These are phyloP conservation scores for Sphenostylis stenocarpa DNA, from an alignment of 306 rosid species.

Conservation along the genomic window DNA sequence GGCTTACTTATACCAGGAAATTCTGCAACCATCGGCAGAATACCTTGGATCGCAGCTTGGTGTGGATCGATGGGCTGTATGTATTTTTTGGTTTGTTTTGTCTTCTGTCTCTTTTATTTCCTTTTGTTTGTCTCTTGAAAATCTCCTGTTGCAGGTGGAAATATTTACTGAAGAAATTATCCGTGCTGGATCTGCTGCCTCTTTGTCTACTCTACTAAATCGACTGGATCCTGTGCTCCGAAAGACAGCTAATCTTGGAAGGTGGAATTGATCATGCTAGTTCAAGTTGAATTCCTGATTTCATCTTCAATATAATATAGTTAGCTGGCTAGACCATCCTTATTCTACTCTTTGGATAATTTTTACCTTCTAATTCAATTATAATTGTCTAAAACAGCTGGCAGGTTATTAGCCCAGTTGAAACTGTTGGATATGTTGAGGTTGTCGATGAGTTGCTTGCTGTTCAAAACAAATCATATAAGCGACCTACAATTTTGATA, in stretches of 20 bases:
- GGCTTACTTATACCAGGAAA: slow-evolving; percentile 73
- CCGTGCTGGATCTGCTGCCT: slow-evolving; percentile 98
- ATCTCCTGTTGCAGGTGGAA: slow-evolving; percentile 65
- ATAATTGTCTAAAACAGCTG: slow-evolving; percentile 66
- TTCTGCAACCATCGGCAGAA: slow-evolving; percentile 94
- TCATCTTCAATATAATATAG: slow-evolving; percentile 16
- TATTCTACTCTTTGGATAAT: slow-evolving; percentile 19
- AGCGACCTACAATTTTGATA: slow-evolving; percentile 85
- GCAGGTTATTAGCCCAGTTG: slow-evolving; percentile 98
- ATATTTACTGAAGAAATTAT: slow-evolving; percentile 98
- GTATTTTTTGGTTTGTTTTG: slow-evolving; percentile 35
- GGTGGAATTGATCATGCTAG: slow-evolving; percentile 48
- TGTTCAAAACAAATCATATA: slow-evolving; percentile 84
- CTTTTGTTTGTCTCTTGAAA: slow-evolving; percentile 41
- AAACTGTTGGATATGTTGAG: slow-evolving; percentile 81
- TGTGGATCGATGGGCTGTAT: slow-evolving; percentile 88
- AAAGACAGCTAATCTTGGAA: slow-evolving; percentile 90
- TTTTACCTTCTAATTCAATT: slow-evolving; percentile 42
- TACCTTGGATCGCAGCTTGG: slow-evolving; percentile 94
- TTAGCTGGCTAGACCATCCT: slow-evolving; percentile 6
- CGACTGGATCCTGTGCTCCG: slow-evolving; percentile 93
- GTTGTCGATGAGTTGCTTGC: slow-evolving; percentile 89
- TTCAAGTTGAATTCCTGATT: slow-evolving; percentile 34
- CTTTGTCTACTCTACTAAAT: slow-evolving; percentile 86
- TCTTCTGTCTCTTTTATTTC: not conserved